Conservation (phyloP, 768 basidiomycete species). For the Suillus ampliporus region DNA sequence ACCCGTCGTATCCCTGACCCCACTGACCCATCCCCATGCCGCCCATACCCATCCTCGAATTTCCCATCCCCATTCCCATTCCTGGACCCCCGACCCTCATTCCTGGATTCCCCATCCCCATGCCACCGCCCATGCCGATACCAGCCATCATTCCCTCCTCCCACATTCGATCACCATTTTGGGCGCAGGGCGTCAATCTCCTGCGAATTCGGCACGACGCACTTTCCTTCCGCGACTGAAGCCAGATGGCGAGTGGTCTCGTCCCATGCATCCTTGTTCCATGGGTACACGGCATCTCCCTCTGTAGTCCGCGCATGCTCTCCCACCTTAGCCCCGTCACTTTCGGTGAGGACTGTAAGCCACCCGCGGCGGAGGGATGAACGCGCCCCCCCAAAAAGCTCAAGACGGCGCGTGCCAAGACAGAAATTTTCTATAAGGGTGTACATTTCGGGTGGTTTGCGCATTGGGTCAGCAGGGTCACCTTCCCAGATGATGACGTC, state of each 20-base stretch:
- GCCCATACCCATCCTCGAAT: conserved; percentile 39
- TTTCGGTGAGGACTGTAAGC: conserved; percentile 82
- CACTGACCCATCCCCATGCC: conserved; percentile 48
- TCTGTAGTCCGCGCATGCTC: conserved; percentile 34
- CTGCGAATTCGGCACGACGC: conserved; percentile 71
- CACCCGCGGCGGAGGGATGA: conserved; percentile 84
- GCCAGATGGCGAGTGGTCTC: conserved; percentile 59
- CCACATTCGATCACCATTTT: conserved; percentile 54
- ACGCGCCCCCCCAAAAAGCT: conserved; percentile 78
- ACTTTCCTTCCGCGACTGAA: conserved; percentile 51
- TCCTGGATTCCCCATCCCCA: conserved; percentile 27
- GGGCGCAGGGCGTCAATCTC: conserved; percentile 88
- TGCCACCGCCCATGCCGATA: conserved; percentile 36
- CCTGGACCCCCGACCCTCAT: conserved; percentile 24
- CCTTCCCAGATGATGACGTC: conserved; percentile 97
- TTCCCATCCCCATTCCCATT: conserved; percentile 40
- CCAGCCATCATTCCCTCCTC: conserved; percentile 51
- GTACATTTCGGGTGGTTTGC: conserved; percentile 95
- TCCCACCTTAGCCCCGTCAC: conserved; percentile 60
- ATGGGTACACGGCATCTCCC: conserved; percentile 41
- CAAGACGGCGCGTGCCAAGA: conserved; percentile 88
- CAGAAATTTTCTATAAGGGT: conserved; percentile 98
- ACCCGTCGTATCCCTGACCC: conserved; percentile 41
- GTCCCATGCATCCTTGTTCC: conserved; percentile 73
- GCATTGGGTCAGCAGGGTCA: conserved; percentile 80